These are phyloP conservation scores for Sorghum bicolor DNA, from an alignment of 176 grass and related monocot species.

Conservation along the genomic window DNA sequence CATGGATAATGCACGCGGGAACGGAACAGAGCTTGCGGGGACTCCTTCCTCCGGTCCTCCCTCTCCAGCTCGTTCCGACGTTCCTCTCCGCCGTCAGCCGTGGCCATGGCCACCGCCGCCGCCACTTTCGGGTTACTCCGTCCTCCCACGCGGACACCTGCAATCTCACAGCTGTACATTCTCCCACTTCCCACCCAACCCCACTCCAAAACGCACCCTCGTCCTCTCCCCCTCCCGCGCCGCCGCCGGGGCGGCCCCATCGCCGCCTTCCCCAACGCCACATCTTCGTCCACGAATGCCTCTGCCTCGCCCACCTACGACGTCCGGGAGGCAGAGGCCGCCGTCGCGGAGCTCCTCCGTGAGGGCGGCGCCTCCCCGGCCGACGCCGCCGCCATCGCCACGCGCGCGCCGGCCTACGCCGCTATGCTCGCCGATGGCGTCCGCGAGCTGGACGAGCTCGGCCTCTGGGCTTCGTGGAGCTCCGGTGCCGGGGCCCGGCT, in stretches of 20 bases:
- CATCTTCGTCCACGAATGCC: background rate
- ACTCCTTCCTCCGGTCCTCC: background rate
- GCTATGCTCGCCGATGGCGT: constrained; percentile 72
- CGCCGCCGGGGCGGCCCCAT: background rate
- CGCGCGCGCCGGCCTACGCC: constrained; percentile 48
- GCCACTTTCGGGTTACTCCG: background rate
- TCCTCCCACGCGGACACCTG: background rate
- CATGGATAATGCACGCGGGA: constrained; percentile 23
- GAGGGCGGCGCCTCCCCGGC: constrained; percentile 49
- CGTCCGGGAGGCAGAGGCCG: constrained; percentile 36
- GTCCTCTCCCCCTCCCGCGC: background rate
- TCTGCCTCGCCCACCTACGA: background rate
- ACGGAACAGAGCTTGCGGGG: background rate
- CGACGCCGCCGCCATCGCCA: constrained; percentile 46
- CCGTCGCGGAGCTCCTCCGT: constrained; percentile 47
- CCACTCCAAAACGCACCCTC: background rate
- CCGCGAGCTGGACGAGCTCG: constrained; percentile 62
- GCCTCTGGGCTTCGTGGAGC: constrained; percentile 79
- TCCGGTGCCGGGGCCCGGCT: constrained; percentile 14
- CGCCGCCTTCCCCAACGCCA: background rate
- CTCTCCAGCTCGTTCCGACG: background rate
- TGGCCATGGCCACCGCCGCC: constrained; percentile 23
- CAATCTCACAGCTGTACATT: background rate
- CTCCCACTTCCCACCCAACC: background rate
- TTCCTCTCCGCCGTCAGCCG: background rate